Evolutionary conservation across 192 early-diverging fungal genomes (phyloP).

Genomic region (Linnemannia zychae): DNA sequence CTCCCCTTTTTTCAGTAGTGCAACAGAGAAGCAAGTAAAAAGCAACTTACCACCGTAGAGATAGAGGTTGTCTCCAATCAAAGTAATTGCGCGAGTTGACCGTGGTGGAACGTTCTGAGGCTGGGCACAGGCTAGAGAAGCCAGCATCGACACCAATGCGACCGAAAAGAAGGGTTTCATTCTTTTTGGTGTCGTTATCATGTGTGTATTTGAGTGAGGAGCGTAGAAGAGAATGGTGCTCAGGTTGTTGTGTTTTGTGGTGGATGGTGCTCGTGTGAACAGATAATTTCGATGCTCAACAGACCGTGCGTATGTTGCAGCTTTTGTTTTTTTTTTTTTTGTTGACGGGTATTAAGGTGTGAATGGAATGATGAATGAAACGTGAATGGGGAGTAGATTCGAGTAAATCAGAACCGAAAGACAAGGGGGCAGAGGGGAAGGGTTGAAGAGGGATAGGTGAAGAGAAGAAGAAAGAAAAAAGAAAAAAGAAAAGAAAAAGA

Average conservation of each 20-base stretch:
- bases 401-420: background rate
- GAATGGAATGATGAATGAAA: background rate
- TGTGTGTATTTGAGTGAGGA: background rate
- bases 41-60: constrained; percentile 38
- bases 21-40: background rate
- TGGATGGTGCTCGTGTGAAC: background rate
- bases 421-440: background rate
- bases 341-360: background rate
- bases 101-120: constrained; percentile 28
- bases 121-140: constrained; percentile 34
- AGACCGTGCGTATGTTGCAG: background rate
- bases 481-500: background rate
- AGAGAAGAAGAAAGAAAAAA: background rate
- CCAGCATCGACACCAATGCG: constrained; percentile 16
- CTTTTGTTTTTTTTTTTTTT: background rate
- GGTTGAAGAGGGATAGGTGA: background rate
- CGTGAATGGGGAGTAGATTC: background rate
- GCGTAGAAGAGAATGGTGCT: no score
- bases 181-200: background rate
- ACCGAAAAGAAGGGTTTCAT: constrained; percentile 11
- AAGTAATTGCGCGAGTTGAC: constrained; percentile 31
- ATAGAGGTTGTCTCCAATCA: constrained; percentile 38
- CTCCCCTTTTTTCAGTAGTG: background rate
- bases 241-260: background rate
- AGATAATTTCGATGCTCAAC: background rate